A percentile compares a stretch with the other conserved stretches of the same genome.
These are phyloP conservation scores for Podosphaera xanthii DNA, from an alignment of 2,329 filamentous ascomycete genomes.

Conservation along the genomic window DNA sequence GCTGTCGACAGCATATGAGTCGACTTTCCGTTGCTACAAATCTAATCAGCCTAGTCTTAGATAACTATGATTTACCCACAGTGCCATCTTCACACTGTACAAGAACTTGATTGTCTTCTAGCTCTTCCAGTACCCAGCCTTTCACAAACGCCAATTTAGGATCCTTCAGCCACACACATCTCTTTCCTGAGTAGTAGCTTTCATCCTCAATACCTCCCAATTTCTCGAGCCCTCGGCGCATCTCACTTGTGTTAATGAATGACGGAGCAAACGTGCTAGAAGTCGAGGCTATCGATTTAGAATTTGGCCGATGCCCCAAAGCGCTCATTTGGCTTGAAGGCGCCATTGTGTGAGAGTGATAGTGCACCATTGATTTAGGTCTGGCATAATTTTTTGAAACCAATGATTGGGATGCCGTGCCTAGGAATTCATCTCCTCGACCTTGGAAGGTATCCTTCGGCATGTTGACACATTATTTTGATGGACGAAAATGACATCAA, in stretches of 20 bases:
- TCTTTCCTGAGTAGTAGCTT: slow-evolving; percentile 95
- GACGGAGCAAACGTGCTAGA: slow-evolving; percentile 83
- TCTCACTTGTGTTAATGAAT: slow-evolving; percentile 78
- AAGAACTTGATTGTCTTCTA: slow-evolving; percentile 42
- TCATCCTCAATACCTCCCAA: slow-evolving; percentile 73
- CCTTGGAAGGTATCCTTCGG: slow-evolving; percentile 42
- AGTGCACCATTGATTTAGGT: slow-evolving; percentile 50
- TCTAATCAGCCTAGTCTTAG: slow-evolving; percentile 5
- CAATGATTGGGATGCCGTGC: slow-evolving; percentile 45
- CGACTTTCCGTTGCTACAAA: slow-evolving; percentile 62
- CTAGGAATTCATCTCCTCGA: slow-evolving; percentile 60
- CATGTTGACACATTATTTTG: slow-evolving; percentile 14
- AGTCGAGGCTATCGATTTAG: slow-evolving; percentile 36
- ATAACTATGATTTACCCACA: slow-evolving; percentile 26
- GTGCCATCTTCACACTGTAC: slow-evolving; percentile 89
- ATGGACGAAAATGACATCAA: not conserved
- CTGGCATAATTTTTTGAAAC: slow-evolving; percentile 29
- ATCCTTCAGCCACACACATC: slow-evolving; percentile 95
- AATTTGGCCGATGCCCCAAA: slow-evolving; percentile 30
- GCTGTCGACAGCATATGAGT: slow-evolving; percentile 78
- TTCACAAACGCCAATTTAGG: slow-evolving; percentile 70
- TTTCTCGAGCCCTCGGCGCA: slow-evolving; percentile 31
- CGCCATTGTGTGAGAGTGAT: slow-evolving; percentile 40
- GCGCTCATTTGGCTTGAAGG: slow-evolving; percentile 8
- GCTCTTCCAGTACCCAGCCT: slow-evolving; percentile 75